Base-by-base conservation (phyloP, 306 rosid genomes). In the Casuarina equisetifolia region DNA sequence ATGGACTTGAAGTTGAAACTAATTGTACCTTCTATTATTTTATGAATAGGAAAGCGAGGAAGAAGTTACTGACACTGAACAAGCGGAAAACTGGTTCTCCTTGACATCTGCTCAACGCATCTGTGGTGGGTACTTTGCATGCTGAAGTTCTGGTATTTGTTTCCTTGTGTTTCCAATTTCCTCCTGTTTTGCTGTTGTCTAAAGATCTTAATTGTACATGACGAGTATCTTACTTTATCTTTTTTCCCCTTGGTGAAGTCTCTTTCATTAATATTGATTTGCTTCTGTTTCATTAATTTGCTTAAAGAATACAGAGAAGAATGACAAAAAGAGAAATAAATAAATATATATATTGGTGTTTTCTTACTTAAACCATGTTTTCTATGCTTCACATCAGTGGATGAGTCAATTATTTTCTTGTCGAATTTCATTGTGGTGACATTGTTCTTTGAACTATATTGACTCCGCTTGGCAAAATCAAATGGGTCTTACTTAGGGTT, bases 21-120 rank as follows among this genome's bases (percentile, higher is more conserved):
- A 44, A 75, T 32, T 71, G 9, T 62, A 45, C 76, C 72, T 39
- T 59, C 48, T 78, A 68, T 51, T 42, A 39, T 75, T 67, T 70
- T 74, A 57, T 63, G 16, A 66, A 76, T 82, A 96, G 99, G 99
- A 96, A 86, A 96, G 90, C 48, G 99, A 96, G 84, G 99, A 96
- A 90, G 99, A 96, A 87, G 94, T 96, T 69, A 92, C 97, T 1
- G 99, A 96, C 85, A 92, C 93, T 52, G 99, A 96, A 75, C 99
- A 96, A 87, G 99, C 99, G 52, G 99, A 96, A 88, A 96, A 96
- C 85, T 96, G 99, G 99, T 96, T 96, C 89, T 96, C 99, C 42
- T 82, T 88, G 89, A 90, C 98, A 72, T 96, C 99, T 81, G 96
- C 99, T 44, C 97, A 91, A 79, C 99, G 99, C 45, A 90, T 96